A percentile compares a stretch with the other conserved stretches of the same genome.
phyloP scores from a whole-genome alignment of 106 monocot species.

The Xerophyta viscosa region DNA sequence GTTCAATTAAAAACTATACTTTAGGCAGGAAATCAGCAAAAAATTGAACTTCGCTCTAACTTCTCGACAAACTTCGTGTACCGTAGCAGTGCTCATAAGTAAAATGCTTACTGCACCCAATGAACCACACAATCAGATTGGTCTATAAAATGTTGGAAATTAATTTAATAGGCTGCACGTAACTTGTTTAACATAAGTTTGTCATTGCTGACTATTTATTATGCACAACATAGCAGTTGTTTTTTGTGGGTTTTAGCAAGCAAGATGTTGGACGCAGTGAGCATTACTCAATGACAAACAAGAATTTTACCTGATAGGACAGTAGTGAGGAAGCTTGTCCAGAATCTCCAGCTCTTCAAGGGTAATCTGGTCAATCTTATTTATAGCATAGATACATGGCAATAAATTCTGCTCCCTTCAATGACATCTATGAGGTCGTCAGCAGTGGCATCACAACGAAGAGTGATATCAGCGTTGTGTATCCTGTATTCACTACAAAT shows the following conservation, averaged over 20 bases:
- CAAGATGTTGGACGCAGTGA: too few relatives aligned
- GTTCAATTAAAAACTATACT: too few relatives aligned
- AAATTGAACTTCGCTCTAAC: too few relatives aligned
- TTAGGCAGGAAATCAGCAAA: too few relatives aligned
- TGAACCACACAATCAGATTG: too few relatives aligned
- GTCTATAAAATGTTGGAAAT: too few relatives aligned
- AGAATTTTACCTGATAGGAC: constrained; percentile 67
- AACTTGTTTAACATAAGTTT: too few relatives aligned
- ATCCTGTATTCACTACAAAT: constrained; percentile 97
- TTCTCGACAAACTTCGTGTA: too few relatives aligned
- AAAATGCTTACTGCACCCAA: too few relatives aligned
- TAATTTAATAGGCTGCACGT: too few relatives aligned
- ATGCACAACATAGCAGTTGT: not conserved
- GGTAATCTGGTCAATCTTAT: constrained; percentile 98
- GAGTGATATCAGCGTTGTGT: constrained; percentile 91
- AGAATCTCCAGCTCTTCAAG: constrained; percentile 96
- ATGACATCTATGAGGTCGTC: constrained; percentile 98
- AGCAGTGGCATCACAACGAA: constrained; percentile 93
- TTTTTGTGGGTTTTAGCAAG: too few relatives aligned
- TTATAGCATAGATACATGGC: constrained; percentile 92
- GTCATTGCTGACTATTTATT: not conserved
- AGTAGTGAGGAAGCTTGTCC: constrained; percentile 97
- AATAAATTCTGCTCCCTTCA: constrained; percentile 89
- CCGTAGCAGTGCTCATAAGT: too few relatives aligned
- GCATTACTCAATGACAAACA: not conserved